A percentile compares a stretch with the other conserved stretches of the same genome.
These are phyloP conservation scores for Podospora didyma DNA, from an alignment of 495 filamentous ascomycete genomes.

Conservation along the genomic window DNA sequence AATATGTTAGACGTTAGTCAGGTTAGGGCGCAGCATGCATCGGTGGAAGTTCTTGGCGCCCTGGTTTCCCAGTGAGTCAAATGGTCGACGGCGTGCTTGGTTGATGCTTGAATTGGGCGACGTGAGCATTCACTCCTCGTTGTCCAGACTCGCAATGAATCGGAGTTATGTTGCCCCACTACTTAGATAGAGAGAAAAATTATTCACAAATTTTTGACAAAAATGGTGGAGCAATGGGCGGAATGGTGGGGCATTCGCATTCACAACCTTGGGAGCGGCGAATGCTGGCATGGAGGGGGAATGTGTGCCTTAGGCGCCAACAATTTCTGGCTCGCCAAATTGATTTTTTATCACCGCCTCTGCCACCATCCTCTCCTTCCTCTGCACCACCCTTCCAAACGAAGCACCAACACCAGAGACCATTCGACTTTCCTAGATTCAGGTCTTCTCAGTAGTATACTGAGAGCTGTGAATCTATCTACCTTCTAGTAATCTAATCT, in stretches of 20 bases:
- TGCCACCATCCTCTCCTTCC: conserved; percentile 22
- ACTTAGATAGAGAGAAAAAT: neutral
- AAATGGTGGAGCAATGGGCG: conserved; percentile 8
- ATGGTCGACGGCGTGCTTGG: neutral
- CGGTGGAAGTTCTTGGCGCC: neutral
- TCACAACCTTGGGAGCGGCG: too few relatives aligned
- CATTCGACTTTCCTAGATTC: conserved; percentile 27
- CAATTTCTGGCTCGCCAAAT: conserved; percentile 24
- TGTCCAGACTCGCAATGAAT: neutral
- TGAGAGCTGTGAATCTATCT: conserved; percentile 40
- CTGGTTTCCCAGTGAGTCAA: neutral
- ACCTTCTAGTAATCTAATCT: conserved; percentile 34
- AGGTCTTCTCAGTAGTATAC: conserved; percentile 40
- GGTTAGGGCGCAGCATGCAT: neutral
- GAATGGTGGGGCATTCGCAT: too few relatives aligned
- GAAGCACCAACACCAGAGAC: conserved; percentile 29
- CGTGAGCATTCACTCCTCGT: neutral
- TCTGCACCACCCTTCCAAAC: conserved; percentile 27
- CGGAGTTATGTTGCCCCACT: neutral
- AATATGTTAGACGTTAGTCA: neutral
- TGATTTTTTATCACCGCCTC: conserved; percentile 25
- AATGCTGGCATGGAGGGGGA: conserved; percentile 1
- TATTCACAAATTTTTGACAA: neutral
- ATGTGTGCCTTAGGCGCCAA: conserved; percentile 27
- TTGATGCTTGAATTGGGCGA: neutral